These are phyloP conservation scores for Phaffia tasmanica DNA, from an alignment of 768 basidiomycete genomes.

Conservation along the genomic window DNA sequence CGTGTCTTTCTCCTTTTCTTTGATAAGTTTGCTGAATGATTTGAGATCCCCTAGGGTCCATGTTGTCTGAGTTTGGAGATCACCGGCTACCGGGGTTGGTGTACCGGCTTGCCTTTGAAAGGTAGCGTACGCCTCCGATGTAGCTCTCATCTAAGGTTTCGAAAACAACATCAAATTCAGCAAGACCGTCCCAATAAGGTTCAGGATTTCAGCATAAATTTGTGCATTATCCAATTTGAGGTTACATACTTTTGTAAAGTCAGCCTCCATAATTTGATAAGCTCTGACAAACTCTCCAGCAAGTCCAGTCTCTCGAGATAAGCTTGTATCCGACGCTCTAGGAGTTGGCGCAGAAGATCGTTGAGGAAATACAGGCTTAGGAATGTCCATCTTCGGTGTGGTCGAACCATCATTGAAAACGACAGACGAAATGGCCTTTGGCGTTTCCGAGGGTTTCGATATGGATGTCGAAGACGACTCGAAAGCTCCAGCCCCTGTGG, in stretches of 20 bases:
- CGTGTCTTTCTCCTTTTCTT: conserved; percentile 16
- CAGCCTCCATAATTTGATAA: conserved; percentile 25
- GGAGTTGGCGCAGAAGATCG: background rate
- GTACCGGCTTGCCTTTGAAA: conserved; percentile 14
- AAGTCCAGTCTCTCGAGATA: conserved; percentile 27
- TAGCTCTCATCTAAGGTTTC: conserved; percentile 8
- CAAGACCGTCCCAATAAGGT: background rate
- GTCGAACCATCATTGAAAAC: background rate
- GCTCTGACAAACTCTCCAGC: conserved; percentile 31
- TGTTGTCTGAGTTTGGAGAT: conserved; percentile 6
- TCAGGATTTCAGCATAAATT: background rate
- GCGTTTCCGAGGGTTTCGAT: background rate
- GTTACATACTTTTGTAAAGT: conserved; percentile 26
- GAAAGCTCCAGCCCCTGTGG: background rate
- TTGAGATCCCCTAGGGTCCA: conserved; percentile 20
- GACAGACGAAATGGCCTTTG: conserved; percentile 12
- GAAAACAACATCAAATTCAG: background rate
- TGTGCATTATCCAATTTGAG: background rate
- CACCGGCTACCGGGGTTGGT: conserved; percentile 8
- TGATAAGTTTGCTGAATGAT: background rate
- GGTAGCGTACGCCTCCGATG: conserved; percentile 11
- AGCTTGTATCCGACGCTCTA: too few relatives aligned
- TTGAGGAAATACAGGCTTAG: conserved; percentile 14
- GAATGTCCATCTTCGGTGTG: conserved; percentile 3
- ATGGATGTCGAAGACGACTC: background rate